Conservation (phyloP, 768 basidiomycete species). For the Strobilomyces dryophilus region DNA sequence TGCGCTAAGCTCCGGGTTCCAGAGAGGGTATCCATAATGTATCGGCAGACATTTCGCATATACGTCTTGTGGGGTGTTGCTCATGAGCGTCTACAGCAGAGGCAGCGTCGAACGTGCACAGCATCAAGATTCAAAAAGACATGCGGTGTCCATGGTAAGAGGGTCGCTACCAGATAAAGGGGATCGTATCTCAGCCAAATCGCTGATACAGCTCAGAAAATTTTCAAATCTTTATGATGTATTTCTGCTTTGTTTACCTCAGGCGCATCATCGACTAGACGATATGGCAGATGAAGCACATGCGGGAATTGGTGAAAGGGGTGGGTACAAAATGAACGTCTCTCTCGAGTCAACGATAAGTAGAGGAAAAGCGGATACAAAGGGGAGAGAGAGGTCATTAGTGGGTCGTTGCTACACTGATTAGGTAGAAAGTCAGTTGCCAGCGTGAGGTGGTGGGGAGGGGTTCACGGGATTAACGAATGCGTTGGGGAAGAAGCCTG, state of each 20-base stretch:
- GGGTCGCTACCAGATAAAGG: no score
- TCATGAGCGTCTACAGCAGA: not conserved
- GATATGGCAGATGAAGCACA: slow-evolving; percentile 29
- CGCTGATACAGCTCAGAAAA: not conserved
- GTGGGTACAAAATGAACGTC: slow-evolving; percentile 9
- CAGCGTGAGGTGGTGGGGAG: slow-evolving; percentile 42
- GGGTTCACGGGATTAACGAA: slow-evolving; percentile 47
- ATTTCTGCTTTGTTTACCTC: slow-evolving; percentile 32
- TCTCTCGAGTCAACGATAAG: slow-evolving; percentile 6
- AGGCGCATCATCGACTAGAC: slow-evolving; percentile 12
- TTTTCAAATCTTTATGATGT: slow-evolving; percentile 37
- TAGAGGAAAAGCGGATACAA: not conserved
- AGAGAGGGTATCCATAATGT: not conserved
- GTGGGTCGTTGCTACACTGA: slow-evolving; percentile 20
- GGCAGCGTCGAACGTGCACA: no score
- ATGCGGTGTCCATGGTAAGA: no score
- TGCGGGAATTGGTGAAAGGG: not conserved
- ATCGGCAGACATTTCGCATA: not conserved
- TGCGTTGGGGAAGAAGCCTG: slow-evolving; percentile 43
- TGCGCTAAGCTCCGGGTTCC: not conserved
- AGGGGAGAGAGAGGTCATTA: slow-evolving; percentile 13
- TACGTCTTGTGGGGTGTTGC: not conserved
- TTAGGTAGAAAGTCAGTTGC: slow-evolving; percentile 26
- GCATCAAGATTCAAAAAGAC: no score
- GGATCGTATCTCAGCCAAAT: not conserved